These are phyloP conservation scores for Macrotyloma uniflorum DNA, from an alignment of 306 rosid genomes.

Conservation along the genomic window DNA sequence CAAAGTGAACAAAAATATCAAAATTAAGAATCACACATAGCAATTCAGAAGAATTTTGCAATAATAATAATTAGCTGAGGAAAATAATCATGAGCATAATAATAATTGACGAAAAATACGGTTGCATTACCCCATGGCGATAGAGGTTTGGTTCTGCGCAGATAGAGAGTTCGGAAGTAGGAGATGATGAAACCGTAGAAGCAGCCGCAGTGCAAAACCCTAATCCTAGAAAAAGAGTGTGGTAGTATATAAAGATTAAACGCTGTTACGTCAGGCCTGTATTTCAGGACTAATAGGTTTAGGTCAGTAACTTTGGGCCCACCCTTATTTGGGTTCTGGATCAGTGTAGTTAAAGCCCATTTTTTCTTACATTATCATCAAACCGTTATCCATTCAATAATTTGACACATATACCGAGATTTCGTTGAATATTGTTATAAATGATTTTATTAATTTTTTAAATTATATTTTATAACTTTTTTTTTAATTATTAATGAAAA, in stretches of 20 bases:
- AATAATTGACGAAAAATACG: not conserved
- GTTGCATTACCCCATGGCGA: slow-evolving; percentile 60
- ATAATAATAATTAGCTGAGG: not conserved
- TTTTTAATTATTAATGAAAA: no score
- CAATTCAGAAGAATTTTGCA: not conserved
- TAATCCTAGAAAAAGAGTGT: not conserved
- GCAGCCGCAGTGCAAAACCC: slow-evolving; percentile 47
- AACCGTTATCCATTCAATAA: no score
- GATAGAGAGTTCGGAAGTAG: not conserved
- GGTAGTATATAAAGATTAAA: not conserved
- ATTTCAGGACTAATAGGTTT: not conserved
- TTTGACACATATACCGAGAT: no score
- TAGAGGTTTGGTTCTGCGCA: slow-evolving; percentile 11
- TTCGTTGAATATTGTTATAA: no score
- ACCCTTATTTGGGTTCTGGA: not conserved
- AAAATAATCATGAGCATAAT: not conserved
- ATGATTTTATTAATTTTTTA: no score
- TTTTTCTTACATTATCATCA: no score
- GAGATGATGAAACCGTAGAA: not conserved
- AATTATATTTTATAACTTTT: no score
- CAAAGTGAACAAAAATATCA: not conserved
- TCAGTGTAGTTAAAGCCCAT: not conserved
- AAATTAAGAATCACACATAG: not conserved
- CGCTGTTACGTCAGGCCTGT: not conserved
- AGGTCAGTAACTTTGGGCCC: not conserved